Evolutionary conservation across 1,284 basidiomycete genomes (phyloP), one percentile per base, ranked within the genome.

Genomic region (Malassezia obtusa): DNA sequence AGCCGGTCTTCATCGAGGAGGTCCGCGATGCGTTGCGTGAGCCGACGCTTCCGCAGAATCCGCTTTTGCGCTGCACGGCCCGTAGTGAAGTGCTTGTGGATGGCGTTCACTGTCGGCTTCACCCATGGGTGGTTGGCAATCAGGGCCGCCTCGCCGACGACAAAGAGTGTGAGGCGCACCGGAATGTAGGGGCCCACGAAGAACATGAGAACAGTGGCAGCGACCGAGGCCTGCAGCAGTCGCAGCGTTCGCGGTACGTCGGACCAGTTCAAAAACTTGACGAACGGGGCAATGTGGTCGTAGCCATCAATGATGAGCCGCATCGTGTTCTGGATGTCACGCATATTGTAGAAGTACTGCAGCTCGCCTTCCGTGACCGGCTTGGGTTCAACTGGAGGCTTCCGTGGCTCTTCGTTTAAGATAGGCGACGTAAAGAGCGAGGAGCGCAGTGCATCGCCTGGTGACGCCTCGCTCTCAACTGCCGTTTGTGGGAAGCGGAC

Each of bases 251-350:
- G 63, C 19, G 57, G 57, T 49, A 69, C 68, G 14, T 62, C 63
- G 0, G 73, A 75, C 73, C 73, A 75, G 56, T 75, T 71, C 40
- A 75, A 55, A 49, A 68, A 71, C 15, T 64, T 62, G 12, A 73
- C 64, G 5, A 68, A 50, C 4, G 68, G 67, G 0, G 63, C 57
- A n/a, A 69, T 60, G 30, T 62, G 50, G 40, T 70, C 67, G 50
- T 75, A 73, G 38, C 60, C 67, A 33, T 71, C 67, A 31, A 70
- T 68, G 36, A 73, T 60, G 56, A 72, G 62, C 14, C 60, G 56
- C 71, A 73, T 73, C 71, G 72, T 72, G 59, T 73, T 73, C 50
- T 73, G 71, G 19, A 73, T 72, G 56, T 73, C 69, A n/a, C 71
- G 57, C 50, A 73, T 57, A 30, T 73, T 71, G 38, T 71, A 59